Conservation (phyloP, 2,329 filamentous ascomycete genomes). For the Trichoderma harzianum region DNA sequence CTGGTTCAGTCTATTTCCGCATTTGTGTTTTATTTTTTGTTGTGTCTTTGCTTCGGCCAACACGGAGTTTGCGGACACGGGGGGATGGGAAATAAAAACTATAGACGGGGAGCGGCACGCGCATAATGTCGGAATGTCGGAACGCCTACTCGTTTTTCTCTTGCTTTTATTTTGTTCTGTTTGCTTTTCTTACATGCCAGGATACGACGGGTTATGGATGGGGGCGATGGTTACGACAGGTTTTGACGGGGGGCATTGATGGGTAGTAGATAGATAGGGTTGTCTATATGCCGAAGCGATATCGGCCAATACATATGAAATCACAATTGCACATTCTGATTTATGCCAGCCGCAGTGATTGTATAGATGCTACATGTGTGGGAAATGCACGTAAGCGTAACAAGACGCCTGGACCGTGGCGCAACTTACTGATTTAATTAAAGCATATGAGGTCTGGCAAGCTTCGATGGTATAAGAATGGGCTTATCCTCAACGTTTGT, state of each 20-base stretch:
- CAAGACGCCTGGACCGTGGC: neutral
- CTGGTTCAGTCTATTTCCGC: neutral
- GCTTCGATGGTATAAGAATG: neutral
- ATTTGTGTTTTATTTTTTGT: neutral
- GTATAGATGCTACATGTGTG: neutral
- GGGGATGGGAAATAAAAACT: neutral
- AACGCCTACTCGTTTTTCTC: neutral
- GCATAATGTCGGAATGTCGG: slow-evolving; percentile 7
- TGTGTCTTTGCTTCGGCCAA: neutral
- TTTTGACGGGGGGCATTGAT: neutral
- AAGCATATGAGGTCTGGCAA: neutral
- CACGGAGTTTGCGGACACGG: slow-evolving; percentile 14
- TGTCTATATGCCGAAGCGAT: neutral
- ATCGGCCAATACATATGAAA: slow-evolving; percentile 3
- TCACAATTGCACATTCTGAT: neutral
- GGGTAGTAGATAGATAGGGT: neutral
- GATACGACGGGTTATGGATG: neutral
- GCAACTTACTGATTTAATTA: neutral
- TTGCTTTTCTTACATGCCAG: neutral
- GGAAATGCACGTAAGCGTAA: neutral
- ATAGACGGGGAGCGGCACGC: neutral
- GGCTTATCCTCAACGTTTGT: neutral
- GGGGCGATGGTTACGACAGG: neutral
- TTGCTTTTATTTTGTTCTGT: neutral
- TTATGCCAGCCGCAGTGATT: too few species aligned